Conservation (phyloP, 192 early-diverging fungal genomes). For the Coemansia sp. region DNA sequence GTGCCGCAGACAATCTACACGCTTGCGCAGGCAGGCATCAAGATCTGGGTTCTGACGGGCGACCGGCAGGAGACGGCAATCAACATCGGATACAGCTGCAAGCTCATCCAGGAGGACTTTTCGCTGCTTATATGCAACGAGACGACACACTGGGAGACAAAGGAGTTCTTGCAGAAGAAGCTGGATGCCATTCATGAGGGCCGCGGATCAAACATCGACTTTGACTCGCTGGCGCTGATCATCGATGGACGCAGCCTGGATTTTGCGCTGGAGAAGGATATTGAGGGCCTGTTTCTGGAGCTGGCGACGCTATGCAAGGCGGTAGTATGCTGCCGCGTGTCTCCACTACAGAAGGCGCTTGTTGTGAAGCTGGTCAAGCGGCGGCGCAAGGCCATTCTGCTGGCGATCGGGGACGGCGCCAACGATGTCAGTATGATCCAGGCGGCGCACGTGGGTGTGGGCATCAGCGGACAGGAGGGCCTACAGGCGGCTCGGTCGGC, state of each 20-base stretch:
- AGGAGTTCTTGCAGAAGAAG: constrained; percentile 88
- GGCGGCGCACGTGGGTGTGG: constrained; percentile 96
- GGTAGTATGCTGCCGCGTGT: constrained; percentile 97
- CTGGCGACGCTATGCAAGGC: constrained; percentile 91
- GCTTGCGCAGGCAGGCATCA: constrained; percentile 91
- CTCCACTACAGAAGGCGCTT: constrained; percentile 95
- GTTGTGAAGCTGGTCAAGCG: constrained; percentile 98
- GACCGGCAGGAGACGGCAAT: constrained; percentile 99
- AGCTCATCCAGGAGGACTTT: constrained; percentile 96
- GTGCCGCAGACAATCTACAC: constrained; percentile 99
- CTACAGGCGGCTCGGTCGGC: constrained; percentile 95
- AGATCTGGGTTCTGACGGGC: constrained; percentile 97
- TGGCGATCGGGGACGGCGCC: constrained; percentile 98
- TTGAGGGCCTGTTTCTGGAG: constrained; percentile 79
- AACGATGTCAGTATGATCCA: constrained; percentile 99
- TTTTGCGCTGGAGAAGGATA: constrained; percentile 88
- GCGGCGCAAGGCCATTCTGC: constrained; percentile 79
- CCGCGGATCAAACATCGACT: constrained; percentile 48
- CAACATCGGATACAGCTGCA: constrained; percentile 97
- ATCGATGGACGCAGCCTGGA: constrained; percentile 93
- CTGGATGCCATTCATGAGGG: constrained; percentile 74
- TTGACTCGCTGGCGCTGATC: constrained; percentile 82
- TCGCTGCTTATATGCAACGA: constrained; percentile 91
- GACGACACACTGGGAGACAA: constrained; percentile 86
- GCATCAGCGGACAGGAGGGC: constrained; percentile 95